Evolutionary conservation across 257 asterid genomes (phyloP), one percentile per base, ranked within the genome.

Genomic region (Solanum clarkiae): DNA sequence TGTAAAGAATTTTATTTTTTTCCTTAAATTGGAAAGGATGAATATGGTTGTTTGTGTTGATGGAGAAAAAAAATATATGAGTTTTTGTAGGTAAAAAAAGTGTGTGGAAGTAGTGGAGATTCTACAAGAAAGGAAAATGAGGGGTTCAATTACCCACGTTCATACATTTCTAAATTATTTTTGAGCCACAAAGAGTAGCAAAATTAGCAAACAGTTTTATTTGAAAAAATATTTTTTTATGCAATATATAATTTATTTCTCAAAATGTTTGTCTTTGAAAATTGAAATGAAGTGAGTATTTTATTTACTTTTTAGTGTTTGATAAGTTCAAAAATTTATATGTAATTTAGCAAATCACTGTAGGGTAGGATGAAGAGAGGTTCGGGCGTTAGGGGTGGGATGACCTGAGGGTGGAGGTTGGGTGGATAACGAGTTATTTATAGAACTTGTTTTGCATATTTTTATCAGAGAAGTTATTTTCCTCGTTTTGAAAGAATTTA

Each of bases 71-170:
- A 59, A 1, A 44, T 5, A 47, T 14, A 47, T 14, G 82, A 77
- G 82, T 53, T 77, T 77, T 77, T 77, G 65, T 77, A 51, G 82
- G 60, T 53, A 32, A 26, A 51, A 69, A 14, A 9, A 17, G 82
- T 53, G 63, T 77, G 47, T 26, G 82, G 47, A 77, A 84, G 70
- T 51, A 66, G 26, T n/a, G 81, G 51, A 72, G 66, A 65, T 24
- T 83, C 85, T 55, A 65, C n/a, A 65, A 83, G 26, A 70, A 83
- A 81, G 55, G 86, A 80, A 84, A 55, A 72, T 29, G 83, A 22
- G 32, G 51, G 80, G 74, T 56, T 84, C 86, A 57, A 69, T 29
- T n/a, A 81, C 45, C 20, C 63, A 63, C 63, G 44, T 83, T 83
- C 77, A 42, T 26, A 83, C 63, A 63, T 65, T 65, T 82, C 45